Base-by-base conservation (phyloP, 164 flowering plant species). In the Warburgia ugandensis region DNA sequence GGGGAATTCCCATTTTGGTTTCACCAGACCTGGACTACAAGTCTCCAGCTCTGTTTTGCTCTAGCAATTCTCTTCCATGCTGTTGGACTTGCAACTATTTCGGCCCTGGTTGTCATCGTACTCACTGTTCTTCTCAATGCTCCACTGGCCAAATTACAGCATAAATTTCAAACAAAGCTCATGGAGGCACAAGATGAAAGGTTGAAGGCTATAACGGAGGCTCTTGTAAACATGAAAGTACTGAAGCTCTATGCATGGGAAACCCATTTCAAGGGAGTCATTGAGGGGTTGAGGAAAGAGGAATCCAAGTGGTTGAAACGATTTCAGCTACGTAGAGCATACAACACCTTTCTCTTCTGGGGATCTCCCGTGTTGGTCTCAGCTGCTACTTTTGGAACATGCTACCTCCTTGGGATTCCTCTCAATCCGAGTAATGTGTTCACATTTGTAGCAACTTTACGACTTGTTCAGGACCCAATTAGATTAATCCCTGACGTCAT, bases 201-300 rank as follows among this genome's bases (percentile, higher is more conserved):
- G 51, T 62, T 84, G 49, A 81, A 66, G 73, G 78, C 76, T 20
- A 54, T 47, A 3, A 29, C 77, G 8, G 92, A 80, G 65, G 73
- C 84, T 48, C 72, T 80, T 4, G 50, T 70, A 29, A 76, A 64
- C 64, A 80, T 80, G 87, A 81, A 75, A 57, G 73, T 84, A 14
- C 38, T 84, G 62, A 81, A 84, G 55, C 56, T 84, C 12, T 77
- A 84, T 60, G 88, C 88, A 0, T 84, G 88, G 94, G 94, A 84
- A 44, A 68, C 66, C 6, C 83, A 79, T 66, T 81, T 84, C 58
- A 75, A 65, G 68, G 65, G 39, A 10, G 74, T 55, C 5, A 67
- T 79, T 5, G 79, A 77, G 52, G 31, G 23, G 0, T 39, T 77
- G 46, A 70, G 88, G 55, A 43, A 59, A 16, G 69, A 45, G 36